A percentile compares a stretch with the other conserved stretches of the same genome.
phyloP scores from a whole-genome alignment of 148 eudicot genomes.

The Rhododendron ovatum region DNA sequence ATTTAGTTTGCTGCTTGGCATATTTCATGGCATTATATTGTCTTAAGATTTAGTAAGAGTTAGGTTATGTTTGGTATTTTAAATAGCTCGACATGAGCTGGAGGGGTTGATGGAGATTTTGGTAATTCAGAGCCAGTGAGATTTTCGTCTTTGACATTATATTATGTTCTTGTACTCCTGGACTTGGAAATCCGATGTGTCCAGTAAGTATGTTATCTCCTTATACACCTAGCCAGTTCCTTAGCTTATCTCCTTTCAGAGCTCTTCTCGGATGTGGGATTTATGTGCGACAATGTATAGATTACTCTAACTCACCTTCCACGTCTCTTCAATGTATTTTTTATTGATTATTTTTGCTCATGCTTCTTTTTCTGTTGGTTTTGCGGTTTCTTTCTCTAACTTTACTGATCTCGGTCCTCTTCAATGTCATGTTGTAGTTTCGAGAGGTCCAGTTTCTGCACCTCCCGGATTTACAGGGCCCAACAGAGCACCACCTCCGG shows the following conservation, averaged over 20 bases:
- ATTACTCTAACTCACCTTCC: not conserved
- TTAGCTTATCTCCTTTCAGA: not conserved
- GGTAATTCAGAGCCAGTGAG: not conserved
- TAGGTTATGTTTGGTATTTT: not conserved
- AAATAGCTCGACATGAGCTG: not conserved
- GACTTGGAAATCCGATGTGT: not conserved
- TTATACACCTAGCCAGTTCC: not conserved
- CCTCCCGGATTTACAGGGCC: constrained; percentile 93
- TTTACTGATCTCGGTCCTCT: not conserved
- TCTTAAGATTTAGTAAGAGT: not conserved
- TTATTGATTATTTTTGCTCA: not conserved
- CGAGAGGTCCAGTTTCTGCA: constrained; percentile 77
- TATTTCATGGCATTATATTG: not conserved
- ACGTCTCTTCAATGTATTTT: not conserved
- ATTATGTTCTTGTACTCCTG: not conserved
- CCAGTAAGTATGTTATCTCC: not conserved
- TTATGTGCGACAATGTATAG: not conserved
- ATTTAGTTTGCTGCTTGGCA: not conserved
- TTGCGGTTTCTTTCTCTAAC: not conserved
- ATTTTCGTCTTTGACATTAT: not conserved
- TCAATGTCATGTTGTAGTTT: constrained; percentile 29
- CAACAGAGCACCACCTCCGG: constrained; percentile 83
- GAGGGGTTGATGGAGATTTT: not conserved
- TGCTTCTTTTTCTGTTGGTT: not conserved
- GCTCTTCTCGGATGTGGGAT: not conserved